Base-by-base conservation (phyloP, 345 rosid genomes). In the Heritiera fomes region DNA sequence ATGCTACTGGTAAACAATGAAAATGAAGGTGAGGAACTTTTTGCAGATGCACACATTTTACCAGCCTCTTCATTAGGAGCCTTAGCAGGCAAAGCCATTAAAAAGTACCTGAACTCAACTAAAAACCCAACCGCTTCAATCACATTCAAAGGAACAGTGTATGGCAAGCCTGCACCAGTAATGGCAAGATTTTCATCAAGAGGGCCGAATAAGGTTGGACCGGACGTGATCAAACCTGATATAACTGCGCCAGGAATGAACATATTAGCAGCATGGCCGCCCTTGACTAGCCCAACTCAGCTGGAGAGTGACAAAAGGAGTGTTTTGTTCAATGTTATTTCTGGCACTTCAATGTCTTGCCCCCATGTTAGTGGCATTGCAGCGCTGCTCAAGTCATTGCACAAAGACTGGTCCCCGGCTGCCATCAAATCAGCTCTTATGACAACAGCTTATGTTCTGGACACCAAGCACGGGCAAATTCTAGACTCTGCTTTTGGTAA, bases 341-440 rank as follows among this genome's bases (percentile, higher is more conserved):
- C 86, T 11, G 81, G 86, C 30, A 83, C 83, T 47, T 83, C 86
- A 43, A 83, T 83, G 83, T 68, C 81, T 30, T 80, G 86, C 55
- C 86, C 83, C 14, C 86, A 80, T n/a, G n/a, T n/a, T n/a, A n/a
- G n/a, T n/a, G n/a, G n/a, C n/a, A n/a, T n/a, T n/a, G n/a, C n/a
- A n/a, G n/a, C n/a, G n/a, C n/a, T n/a, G n/a, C n/a, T n/a, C n/a
- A n/a, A n/a, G n/a, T n/a, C n/a, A n/a, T n/a, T n/a, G n/a, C n/a
- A n/a, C n/a, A n/a, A n/a, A n/a, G n/a, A n/a, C n/a, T n/a, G n/a
- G n/a, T n/a, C n/a, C n/a, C n/a, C n/a, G n/a, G n/a, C n/a, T n/a
- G n/a, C n/a, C n/a, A n/a, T n/a, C n/a, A n/a, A n/a, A n/a, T 83
- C 86, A 0, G 86, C 86, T 47, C 75, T 83, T 14, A 80, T 80